Evolutionary conservation across 352 stramenopile species (phyloP), one percentile per base, ranked within the genome.

Genomic region (Thalassiosira livingstoniorum): DNA sequence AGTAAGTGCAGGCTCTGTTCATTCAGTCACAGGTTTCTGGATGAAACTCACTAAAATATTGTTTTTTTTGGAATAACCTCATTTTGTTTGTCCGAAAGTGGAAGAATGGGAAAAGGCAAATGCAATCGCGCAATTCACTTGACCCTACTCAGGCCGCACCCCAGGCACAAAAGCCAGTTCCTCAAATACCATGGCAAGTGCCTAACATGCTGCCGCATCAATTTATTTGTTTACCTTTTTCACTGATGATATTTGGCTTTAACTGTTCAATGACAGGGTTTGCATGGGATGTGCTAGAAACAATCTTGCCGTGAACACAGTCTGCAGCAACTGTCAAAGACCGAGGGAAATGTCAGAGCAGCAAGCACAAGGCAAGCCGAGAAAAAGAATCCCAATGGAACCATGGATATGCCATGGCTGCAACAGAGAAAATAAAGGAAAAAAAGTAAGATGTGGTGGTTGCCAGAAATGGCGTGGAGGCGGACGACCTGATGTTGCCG

Each of bases 401-500:
- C 7, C 43, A n/a, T 78, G 70, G 55, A 29, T 13, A 37, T 78
- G 70, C 54, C 32, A 47, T 45, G 29, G 25, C 34, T 77, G 68
- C 51, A 37, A 62, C 10, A 63, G 23, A 42, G 0, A 63, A 25
- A 78, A 78, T 64, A 34, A 21, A 39, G 70, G 31, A 13, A 78
- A 64, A 1, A 78, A 70, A 23, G 57, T 63, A 2, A 60, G 70
- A 45, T 78, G 70, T 39, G 32, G 35, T 39, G 25, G 4, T 15
- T 78, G 70, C 32, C 55, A 70, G 37, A 4, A 42, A 2, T 78
- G 70, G 57, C 42, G 47, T 39, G 66, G 66, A 13, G 62, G 62
- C 31, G 62, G 62, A 13, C 31, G 62, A n/a, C 62, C 62, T 7
- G 62, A 70, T 70, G 62, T 70, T 45, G 18, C 39, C 4, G 62